A percentile compares a stretch with the other conserved stretches of the same genome.
Conservation (phyloP, 805 yeast genomes). For the Zygotorulaspora sp. region DNA sequence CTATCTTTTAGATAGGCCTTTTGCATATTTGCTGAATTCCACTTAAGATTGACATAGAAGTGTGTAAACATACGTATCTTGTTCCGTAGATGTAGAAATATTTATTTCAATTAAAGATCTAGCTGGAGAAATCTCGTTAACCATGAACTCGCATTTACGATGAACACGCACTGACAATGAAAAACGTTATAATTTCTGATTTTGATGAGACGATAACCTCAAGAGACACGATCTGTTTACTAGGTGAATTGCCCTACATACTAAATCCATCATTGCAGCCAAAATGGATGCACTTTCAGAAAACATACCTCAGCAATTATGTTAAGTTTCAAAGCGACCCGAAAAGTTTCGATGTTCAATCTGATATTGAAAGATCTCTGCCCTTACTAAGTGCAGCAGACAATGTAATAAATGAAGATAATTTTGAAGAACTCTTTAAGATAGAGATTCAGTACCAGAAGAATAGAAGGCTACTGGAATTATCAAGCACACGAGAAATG, state of each 20-base stretch:
- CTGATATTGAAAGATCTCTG: slow-evolving; percentile 6
- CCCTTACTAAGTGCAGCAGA: slow-evolving; percentile 12
- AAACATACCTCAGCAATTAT: slow-evolving; percentile 23
- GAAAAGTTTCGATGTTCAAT: not conserved
- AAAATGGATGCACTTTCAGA: slow-evolving; percentile 27
- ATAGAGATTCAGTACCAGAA: slow-evolving; percentile 21
- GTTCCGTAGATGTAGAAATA: too few species aligned
- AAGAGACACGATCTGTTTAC: slow-evolving; percentile 25
- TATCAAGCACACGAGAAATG: slow-evolving; percentile 26
- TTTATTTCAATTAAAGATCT: too few species aligned
- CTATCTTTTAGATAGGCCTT: too few species aligned
- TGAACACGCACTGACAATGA: slow-evolving; percentile 9
- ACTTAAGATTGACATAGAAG: slow-evolving; percentile 34
- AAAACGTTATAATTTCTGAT: slow-evolving; percentile 25
- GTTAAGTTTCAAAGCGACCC: slow-evolving; percentile 5
- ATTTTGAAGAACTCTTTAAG: slow-evolving; percentile 14
- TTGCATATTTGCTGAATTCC: slow-evolving; percentile 6
- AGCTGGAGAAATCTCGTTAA: too few species aligned
- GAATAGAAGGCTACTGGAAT: slow-evolving; percentile 20
- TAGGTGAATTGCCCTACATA: slow-evolving; percentile 26
- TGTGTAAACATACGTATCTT: slow-evolving; percentile 28
- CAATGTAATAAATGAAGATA: slow-evolving; percentile 10
- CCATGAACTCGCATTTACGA: too few species aligned
- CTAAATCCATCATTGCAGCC: slow-evolving; percentile 18
- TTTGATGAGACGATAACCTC: slow-evolving; percentile 34